Conservation (phyloP, 2,329 filamentous ascomycete species). For the Ambrosiella beaveri region DNA sequence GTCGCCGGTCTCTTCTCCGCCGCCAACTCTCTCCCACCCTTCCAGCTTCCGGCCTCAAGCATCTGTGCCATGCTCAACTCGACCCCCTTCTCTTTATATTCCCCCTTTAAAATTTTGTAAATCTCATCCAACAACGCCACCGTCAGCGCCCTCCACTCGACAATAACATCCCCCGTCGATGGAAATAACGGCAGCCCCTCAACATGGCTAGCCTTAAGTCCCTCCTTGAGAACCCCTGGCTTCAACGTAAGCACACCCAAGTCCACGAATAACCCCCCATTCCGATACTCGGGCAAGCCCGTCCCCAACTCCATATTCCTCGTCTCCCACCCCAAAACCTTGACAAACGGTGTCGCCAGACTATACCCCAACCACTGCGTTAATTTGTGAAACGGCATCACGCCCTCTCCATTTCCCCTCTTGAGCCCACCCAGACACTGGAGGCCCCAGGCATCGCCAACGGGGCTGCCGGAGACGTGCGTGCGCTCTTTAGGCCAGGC, state of each 20-base stretch:
- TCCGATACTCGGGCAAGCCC: conserved; percentile 54
- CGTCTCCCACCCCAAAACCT: conserved; percentile 33
- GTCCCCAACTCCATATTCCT: conserved; percentile 40
- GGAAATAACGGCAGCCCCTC: conserved; percentile 30
- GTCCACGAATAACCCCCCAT: conserved; percentile 52
- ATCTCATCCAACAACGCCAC: conserved; percentile 37
- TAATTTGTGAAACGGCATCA: conserved; percentile 42
- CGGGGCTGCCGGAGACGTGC: conserved; percentile 23
- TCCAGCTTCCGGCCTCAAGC: conserved; percentile 37
- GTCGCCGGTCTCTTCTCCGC: conserved; percentile 64
- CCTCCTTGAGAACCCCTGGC: conserved; percentile 24
- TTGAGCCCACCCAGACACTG: conserved; percentile 14
- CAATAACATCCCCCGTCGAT: conserved; percentile 37
- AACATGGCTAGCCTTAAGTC: conserved; percentile 23
- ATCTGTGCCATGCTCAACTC: conserved; percentile 31
- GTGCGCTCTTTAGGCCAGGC: conserved; percentile 37
- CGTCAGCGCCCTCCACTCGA: conserved; percentile 44
- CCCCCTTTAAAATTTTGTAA: conserved; percentile 24
- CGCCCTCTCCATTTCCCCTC: conserved; percentile 14
- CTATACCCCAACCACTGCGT: conserved; percentile 62
- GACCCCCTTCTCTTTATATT: conserved; percentile 20
- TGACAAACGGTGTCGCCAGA: conserved; percentile 46
- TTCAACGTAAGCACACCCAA: conserved; percentile 36
- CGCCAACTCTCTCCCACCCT: conserved; percentile 61
- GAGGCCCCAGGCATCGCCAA: conserved; percentile 35